Evolutionary conservation across 148 eudicot genomes (phyloP).

Genomic region (Amaranthus palmeri): DNA sequence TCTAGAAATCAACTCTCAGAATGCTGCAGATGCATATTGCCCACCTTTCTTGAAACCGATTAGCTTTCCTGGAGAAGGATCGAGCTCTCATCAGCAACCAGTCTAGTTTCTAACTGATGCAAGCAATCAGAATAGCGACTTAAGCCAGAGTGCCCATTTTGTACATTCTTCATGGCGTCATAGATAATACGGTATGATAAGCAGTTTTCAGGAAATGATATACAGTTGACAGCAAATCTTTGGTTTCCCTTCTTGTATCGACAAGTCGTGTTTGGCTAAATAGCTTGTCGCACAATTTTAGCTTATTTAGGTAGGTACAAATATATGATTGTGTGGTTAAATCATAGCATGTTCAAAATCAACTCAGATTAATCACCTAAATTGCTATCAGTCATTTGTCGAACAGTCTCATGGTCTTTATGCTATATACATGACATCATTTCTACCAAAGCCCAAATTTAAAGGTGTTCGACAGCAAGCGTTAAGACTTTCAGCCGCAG

Average conservation of each 20-base stretch:
- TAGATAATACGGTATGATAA: neutral
- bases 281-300: neutral
- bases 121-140: neutral
- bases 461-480: too few relatives aligned
- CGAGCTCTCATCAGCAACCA: slow-evolving; percentile 40
- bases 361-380: too few relatives aligned
- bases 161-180: neutral
- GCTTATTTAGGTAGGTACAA: neutral
- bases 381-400: too few relatives aligned
- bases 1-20: slow-evolving; percentile 38
- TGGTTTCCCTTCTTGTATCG: too few relatives aligned
- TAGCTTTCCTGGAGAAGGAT: slow-evolving; percentile 34
- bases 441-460: neutral
- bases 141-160: neutral
- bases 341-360: too few relatives aligned
- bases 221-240: too few relatives aligned
- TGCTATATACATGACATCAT: neutral
- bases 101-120: neutral
- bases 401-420: neutral
- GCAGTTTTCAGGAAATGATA: neutral
- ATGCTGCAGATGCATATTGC: slow-evolving; percentile 57
- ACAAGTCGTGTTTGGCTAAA: too few relatives aligned
- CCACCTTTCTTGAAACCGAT: slow-evolving; percentile 66
- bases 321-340: neutral
- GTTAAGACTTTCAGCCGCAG: too few relatives aligned